Evolutionary conservation across 2,329 filamentous ascomycete species (phyloP).

Genomic region (Hirsutella minnesotensis): DNA sequence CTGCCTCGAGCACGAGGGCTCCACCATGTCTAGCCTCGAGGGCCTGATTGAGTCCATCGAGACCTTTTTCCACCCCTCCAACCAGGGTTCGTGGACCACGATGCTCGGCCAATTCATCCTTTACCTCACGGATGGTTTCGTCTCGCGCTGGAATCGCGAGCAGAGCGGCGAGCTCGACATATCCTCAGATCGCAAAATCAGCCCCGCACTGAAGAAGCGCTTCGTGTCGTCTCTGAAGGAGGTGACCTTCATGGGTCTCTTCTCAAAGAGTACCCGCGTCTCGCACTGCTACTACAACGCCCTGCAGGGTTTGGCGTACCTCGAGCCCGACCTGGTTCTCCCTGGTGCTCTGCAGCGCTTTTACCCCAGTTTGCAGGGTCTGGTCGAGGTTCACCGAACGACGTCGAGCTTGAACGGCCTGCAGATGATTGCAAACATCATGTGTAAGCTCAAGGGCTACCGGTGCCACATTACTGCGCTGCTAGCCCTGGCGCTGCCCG

Average conservation of each 20-base stretch:
- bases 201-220: slow-evolving; percentile 66
- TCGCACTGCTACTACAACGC: slow-evolving; percentile 88
- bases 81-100: slow-evolving; percentile 84
- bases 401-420: slow-evolving; percentile 86
- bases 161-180: slow-evolving; percentile 84
- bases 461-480: slow-evolving; percentile 91
- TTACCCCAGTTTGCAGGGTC: slow-evolving; percentile 89
- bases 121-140: slow-evolving; percentile 89
- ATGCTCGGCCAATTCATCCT: slow-evolving; percentile 83
- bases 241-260: slow-evolving; percentile 96
- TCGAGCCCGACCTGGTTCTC: slow-evolving; percentile 84
- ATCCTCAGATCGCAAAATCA: slow-evolving; percentile 68
- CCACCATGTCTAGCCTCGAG: slow-evolving; percentile 74
- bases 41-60: slow-evolving; percentile 90
- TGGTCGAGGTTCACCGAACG: slow-evolving; percentile 94
- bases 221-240: slow-evolving; percentile 86
- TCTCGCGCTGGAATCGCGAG: slow-evolving; percentile 95
- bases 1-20: slow-evolving; percentile 65
- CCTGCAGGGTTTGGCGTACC: slow-evolving; percentile 75
- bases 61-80: slow-evolving; percentile 97
- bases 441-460: slow-evolving; percentile 90
- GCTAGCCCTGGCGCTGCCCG: slow-evolving; percentile 82
- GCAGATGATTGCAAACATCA: slow-evolving; percentile 82
- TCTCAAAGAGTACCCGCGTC: slow-evolving; percentile 85
- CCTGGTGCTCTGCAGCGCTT: slow-evolving; percentile 91